These are phyloP conservation scores for Termitomyces sp. DNA, from an alignment of 768 basidiomycete species.

Conservation along the genomic window DNA sequence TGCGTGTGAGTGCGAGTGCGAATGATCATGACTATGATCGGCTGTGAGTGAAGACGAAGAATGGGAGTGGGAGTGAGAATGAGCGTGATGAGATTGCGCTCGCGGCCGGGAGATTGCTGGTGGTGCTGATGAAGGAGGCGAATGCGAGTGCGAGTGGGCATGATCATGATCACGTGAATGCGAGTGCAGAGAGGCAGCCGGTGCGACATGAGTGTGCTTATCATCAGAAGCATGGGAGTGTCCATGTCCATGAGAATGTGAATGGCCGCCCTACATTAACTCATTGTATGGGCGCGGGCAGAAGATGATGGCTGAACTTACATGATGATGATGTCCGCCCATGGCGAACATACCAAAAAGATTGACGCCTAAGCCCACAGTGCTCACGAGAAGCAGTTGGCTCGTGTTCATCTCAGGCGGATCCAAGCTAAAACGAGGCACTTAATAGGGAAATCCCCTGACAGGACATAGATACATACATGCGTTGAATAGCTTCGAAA, in stretches of 20 bases:
- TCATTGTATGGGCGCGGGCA: neutral
- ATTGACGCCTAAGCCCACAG: slow-evolving; percentile 88
- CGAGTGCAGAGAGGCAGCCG: slow-evolving; percentile 23
- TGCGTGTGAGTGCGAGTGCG: slow-evolving; percentile 14
- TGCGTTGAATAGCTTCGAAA: slow-evolving; percentile 93
- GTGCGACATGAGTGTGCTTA: slow-evolving; percentile 12
- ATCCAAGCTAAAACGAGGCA: slow-evolving; percentile 53
- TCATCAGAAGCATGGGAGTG: slow-evolving; percentile 31
- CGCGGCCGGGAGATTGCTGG: neutral
- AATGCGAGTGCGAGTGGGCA: slow-evolving; percentile 26
- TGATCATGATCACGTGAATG: slow-evolving; percentile 17
- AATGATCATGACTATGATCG: slow-evolving; percentile 4
- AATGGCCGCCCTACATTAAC: slow-evolving; percentile 49
- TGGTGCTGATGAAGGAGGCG: slow-evolving; percentile 8
- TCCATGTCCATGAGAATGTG: slow-evolving; percentile 45
- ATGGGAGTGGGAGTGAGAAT: slow-evolving; percentile 25
- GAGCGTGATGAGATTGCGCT: slow-evolving; percentile 22
- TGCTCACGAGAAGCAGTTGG: slow-evolving; percentile 86
- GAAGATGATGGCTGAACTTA: slow-evolving; percentile 27
- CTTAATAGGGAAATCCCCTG: neutral
- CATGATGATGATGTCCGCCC: slow-evolving; percentile 91
- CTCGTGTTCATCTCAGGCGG: slow-evolving; percentile 98
- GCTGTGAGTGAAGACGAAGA: neutral
- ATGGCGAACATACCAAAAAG: slow-evolving; percentile 99
- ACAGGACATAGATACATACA: slow-evolving; percentile 47